Conservation (phyloP, 2,329 filamentous ascomycete genomes). For the Fusarium ramigenum region DNA sequence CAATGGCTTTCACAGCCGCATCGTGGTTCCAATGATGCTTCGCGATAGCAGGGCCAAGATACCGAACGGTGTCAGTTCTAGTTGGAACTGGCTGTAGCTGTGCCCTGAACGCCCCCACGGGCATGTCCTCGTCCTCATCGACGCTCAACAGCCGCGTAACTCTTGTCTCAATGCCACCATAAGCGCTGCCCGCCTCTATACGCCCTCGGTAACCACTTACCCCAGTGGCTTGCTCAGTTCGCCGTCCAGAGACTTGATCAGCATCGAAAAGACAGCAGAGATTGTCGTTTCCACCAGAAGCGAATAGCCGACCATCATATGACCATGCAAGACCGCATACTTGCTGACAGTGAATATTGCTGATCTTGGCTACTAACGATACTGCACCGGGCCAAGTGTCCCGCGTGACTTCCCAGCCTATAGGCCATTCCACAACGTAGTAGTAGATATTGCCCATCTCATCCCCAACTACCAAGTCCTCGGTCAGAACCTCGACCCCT, state of each 20-base stretch:
- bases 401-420: slow-evolving; percentile 67
- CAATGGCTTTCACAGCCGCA: slow-evolving; percentile 94
- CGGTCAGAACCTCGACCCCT: slow-evolving; percentile 68
- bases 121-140: not conserved
- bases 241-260: slow-evolving; percentile 60
- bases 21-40: slow-evolving; percentile 80
- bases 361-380: slow-evolving; percentile 79
- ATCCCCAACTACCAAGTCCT: slow-evolving; percentile 89
- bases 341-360: slow-evolving; percentile 80
- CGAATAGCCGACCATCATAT: slow-evolving; percentile 77
- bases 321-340: slow-evolving; percentile 96
- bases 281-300: slow-evolving; percentile 94
- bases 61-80: slow-evolving; percentile 52
- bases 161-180: slow-evolving; percentile 25
- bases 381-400: slow-evolving; percentile 82
- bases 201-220: slow-evolving; percentile 4
- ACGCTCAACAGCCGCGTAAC: not conserved
- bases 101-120: slow-evolving; percentile 22
- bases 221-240: not conserved
- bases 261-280: slow-evolving; percentile 82
- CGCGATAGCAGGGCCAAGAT: slow-evolving; percentile 65
- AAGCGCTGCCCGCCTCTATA: slow-evolving; percentile 2
- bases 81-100: slow-evolving; percentile 45
- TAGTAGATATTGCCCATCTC: slow-evolving; percentile 85
- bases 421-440: slow-evolving; percentile 88